Conservation (phyloP, 169 alveolate genomes). For the Plasmodium fragile region DNA sequence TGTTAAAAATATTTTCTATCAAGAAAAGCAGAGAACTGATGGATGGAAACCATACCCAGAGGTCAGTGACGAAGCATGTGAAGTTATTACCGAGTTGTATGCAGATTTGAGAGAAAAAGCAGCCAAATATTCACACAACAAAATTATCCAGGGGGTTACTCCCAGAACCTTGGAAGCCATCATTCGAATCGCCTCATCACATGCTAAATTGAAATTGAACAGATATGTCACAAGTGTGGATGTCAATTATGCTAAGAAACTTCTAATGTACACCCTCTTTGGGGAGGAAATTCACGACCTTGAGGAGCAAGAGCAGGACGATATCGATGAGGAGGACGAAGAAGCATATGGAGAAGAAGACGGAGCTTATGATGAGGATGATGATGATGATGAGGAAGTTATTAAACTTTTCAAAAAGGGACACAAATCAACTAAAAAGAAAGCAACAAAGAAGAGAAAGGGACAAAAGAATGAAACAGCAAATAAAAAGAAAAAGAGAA, state of each 20-base stretch:
- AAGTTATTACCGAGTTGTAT: conserved; percentile 84
- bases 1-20: conserved; percentile 82
- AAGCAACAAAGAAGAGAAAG: conserved; percentile 33
- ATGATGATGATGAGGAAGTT: conserved; percentile 18
- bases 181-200: conserved; percentile 92
- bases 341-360: conserved; percentile 22
- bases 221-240: conserved; percentile 87
- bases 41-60: conserved; percentile 88
- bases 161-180: conserved; percentile 93
- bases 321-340: conserved; percentile 22
- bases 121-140: conserved; percentile 76
- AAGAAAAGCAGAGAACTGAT: conserved; percentile 82
- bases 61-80: conserved; percentile 87
- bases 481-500: conserved; percentile 25
- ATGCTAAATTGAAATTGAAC: conserved; percentile 88
- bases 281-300: conserved; percentile 81
- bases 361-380: conserved; percentile 20
- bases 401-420: neutral
- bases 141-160: conserved; percentile 83
- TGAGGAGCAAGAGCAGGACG: conserved; percentile 68
- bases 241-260: conserved; percentile 84
- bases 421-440: conserved; percentile 1
- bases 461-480: conserved; percentile 23
- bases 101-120: conserved; percentile 84
- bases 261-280: conserved; percentile 87